Evolutionary conservation across 305 asterid genomes (phyloP).

Genomic region (Andrographis paniculata): DNA sequence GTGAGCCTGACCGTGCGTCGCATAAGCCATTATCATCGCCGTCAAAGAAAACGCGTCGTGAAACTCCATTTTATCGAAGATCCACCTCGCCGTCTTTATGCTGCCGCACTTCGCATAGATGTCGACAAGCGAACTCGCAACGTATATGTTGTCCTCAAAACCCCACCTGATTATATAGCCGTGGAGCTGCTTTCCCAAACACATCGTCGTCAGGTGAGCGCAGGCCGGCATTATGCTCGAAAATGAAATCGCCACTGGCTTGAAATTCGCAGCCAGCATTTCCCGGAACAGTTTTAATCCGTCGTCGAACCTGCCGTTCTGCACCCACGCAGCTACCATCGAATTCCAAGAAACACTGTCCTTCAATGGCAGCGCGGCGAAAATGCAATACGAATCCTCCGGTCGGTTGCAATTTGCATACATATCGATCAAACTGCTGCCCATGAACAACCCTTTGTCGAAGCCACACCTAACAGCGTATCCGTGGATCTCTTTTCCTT

Average conservation of each 20-base stretch:
- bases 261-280: slow-evolving; percentile 48
- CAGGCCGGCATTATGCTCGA: slow-evolving; percentile 89
- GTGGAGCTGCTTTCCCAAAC: slow-evolving; percentile 83
- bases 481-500: slow-evolving; percentile 86
- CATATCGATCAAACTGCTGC: slow-evolving; percentile 88
- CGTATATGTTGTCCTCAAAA: slow-evolving; percentile 45
- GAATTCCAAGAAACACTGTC: slow-evolving; percentile 82
- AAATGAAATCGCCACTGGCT: slow-evolving; percentile 66
- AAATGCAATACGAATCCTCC: slow-evolving; percentile 59
- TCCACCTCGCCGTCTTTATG: slow-evolving; percentile 42
- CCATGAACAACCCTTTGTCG: slow-evolving; percentile 51
- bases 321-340: slow-evolving; percentile 67
- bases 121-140: slow-evolving; percentile 78
- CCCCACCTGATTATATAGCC: slow-evolving; percentile 49
- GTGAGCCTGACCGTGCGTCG: slow-evolving; percentile 54
- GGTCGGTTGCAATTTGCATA: slow-evolving; percentile 59
- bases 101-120: slow-evolving; percentile 92
- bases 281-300: slow-evolving; percentile 63
- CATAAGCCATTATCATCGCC: slow-evolving; percentile 86
- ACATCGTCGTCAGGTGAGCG: slow-evolving; percentile 57
- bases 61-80: slow-evolving; percentile 56
- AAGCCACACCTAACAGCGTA: slow-evolving; percentile 53
- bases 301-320: slow-evolving; percentile 63
- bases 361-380: slow-evolving; percentile 33
- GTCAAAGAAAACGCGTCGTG: slow-evolving; percentile 76